Conservation (phyloP, 2,329 filamentous ascomycete genomes). For the Ophiostoma triangulosporum region DNA sequence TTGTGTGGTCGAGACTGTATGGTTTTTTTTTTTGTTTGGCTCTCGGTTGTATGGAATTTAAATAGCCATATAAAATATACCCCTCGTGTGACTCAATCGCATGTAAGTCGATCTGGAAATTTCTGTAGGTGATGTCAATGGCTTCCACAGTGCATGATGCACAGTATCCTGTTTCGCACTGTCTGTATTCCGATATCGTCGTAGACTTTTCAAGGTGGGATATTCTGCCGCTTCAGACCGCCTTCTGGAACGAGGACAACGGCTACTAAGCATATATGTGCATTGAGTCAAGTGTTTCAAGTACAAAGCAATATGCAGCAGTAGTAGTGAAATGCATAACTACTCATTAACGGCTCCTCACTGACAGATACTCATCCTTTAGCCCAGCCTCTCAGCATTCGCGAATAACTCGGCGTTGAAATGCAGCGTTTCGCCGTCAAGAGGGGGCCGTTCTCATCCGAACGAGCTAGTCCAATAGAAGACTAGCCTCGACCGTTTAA, state of each 20-base stretch:
- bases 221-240: background rate
- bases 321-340: too few species aligned
- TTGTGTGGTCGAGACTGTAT: background rate
- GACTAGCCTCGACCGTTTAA: conserved; percentile 4
- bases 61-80: background rate
- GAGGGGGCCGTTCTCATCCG: conserved; percentile 13
- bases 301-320: too few species aligned
- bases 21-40: too few species aligned
- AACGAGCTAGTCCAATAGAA: conserved; percentile 1
- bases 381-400: too few species aligned
- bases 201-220: background rate
- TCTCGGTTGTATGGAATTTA: background rate
- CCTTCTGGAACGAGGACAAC: background rate
- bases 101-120: background rate
- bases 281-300: too few species aligned
- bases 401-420: too few species aligned
- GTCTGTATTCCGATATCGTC: background rate
- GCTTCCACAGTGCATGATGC: background rate
- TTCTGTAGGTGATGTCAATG: background rate
- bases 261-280: too few species aligned
- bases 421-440: too few species aligned
- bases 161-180: background rate
- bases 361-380: too few species aligned
- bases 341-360: too few species aligned
- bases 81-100: background rate